Evolutionary conservation across 2,329 filamentous ascomycete species (phyloP).

Genomic region (Ophiostoma piceae): DNA sequence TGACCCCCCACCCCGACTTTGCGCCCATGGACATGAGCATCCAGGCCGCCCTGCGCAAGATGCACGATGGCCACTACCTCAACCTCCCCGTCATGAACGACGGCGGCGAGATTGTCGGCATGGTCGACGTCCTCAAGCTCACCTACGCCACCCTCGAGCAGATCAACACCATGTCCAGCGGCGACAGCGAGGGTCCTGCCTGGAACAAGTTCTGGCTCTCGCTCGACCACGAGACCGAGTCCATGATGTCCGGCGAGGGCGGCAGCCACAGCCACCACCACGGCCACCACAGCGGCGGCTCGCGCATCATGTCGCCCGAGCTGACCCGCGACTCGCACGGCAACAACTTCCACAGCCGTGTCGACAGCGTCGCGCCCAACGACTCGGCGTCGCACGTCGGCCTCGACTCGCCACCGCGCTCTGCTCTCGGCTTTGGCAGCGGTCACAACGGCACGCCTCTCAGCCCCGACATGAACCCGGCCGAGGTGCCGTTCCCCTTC

Average conservation of each 20-base stretch:
- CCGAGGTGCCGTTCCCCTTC: constrained; percentile 85
- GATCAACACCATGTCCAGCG: constrained; percentile 88
- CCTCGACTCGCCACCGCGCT: constrained; percentile 68
- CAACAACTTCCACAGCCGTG: constrained; percentile 37
- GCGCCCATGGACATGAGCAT: constrained; percentile 99
- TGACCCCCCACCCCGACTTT: constrained; percentile 99
- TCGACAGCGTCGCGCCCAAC: constrained; percentile 81
- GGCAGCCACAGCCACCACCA: constrained; percentile 62
- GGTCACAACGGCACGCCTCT: constrained; percentile 32
- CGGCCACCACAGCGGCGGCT: constrained; percentile 62
- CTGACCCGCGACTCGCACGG: constrained; percentile 60
- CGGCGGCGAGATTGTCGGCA: constrained; percentile 92
- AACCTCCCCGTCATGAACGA: constrained; percentile 99
- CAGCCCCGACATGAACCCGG: constrained; percentile 49
- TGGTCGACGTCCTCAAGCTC: constrained; percentile 97
- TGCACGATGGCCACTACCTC: constrained; percentile 98
- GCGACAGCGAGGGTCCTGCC: constrained; percentile 86
- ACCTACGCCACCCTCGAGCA: constrained; percentile 97
- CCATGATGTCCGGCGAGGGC: constrained; percentile 87
- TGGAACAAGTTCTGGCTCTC: constrained; percentile 99
- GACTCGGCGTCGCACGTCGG: constrained; percentile 94
- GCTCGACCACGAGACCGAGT: constrained; percentile 89
- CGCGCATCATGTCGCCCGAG: constrained; percentile 68
- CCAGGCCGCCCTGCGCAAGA: constrained; percentile 94
- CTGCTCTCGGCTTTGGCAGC: constrained; percentile 40